Evolutionary conservation across 2,329 filamentous ascomycete species (phyloP), one percentile per base, ranked within the genome.

Genomic region (Diaporthe sp.): DNA sequence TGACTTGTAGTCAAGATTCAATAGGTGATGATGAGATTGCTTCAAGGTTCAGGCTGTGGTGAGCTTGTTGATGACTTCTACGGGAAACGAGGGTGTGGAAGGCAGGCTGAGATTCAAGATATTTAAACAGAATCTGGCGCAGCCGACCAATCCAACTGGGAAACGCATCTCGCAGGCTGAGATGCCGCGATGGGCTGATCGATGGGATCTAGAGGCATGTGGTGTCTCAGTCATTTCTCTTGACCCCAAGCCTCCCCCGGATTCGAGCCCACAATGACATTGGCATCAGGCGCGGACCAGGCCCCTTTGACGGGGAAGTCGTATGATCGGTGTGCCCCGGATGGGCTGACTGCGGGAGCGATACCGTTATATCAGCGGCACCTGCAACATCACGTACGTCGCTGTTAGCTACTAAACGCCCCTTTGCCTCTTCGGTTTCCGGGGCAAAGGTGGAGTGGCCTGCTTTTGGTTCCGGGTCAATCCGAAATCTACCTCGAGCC

Each of bases 321-420:
- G 68, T 76, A 76, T 50, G 75, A 76, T 76, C 75, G 75, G 75
- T 64, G 40, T 9, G n/a, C 69, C 47, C 75, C 75, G 75, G 75
- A 69, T 76, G 72, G 75, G 68, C 75, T 67, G 64, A 72, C 47
- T 61, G 75, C 61, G 74, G 57, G 12, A 22, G 55, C 25, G 55
- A 54, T 68, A 30, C 45, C 33, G 4, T 17, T 8, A 8, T 45
- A 68, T 68, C 47, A 54, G 47, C 33, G n/a, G 9, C 9, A 5
- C 1, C 1, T 3, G 3, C 33, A 6, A 8, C 9, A 9, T 7
- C 5, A 8, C 4, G 33, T 15, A 28, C 10, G 1, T 19, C 1
- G 4, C 8, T 68, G 64, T 40, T 68, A 68, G 19, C 4, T 15
- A 12, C n/a, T 8, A 40, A 68, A 54, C 64, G 22, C 33, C 33